A percentile compares a stretch with the other conserved stretches of the same genome.
These are phyloP conservation scores for Tirmania nivea DNA, from an alignment of 495 filamentous ascomycete species.

Conservation along the genomic window DNA sequence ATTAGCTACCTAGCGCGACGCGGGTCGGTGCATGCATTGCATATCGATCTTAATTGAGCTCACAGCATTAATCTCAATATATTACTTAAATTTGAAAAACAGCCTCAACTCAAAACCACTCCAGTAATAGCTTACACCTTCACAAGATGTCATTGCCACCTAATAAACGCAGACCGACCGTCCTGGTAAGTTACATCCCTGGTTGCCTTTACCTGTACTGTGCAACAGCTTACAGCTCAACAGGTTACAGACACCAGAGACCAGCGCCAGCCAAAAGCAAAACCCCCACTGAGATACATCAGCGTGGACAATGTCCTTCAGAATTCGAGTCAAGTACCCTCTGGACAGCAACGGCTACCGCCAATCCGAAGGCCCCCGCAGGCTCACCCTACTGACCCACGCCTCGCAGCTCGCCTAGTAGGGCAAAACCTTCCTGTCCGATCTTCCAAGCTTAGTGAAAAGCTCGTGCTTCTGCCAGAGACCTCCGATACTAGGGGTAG, in stretches of 20 bases:
- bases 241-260: conserved; percentile 6
- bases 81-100: no score
- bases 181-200: conserved; percentile 9
- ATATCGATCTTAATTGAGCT: no score
- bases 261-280: background rate
- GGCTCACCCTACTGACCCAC: conserved; percentile 21
- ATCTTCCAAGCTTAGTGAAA: conserved; percentile 82
- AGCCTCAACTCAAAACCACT: no score
- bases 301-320: conserved; percentile 92
- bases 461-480: conserved; percentile 85
- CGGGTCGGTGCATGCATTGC: no score
- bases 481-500: conserved; percentile 30
- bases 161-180: conserved; percentile 16
- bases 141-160: conserved; percentile 1
- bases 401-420: conserved; percentile 24
- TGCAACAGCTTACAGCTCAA: background rate
- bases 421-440: conserved; percentile 67
- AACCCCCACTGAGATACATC: conserved; percentile 38
- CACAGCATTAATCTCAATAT: no score
- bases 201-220: background rate
- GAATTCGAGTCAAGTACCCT: conserved; percentile 84
- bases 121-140: no score
- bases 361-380: conserved; percentile 23
- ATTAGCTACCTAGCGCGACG: no score
- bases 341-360: conserved; percentile 47